Evolutionary conservation across 495 filamentous ascomycete genomes (phyloP).

Genomic region (Tuber melanosporum): DNA sequence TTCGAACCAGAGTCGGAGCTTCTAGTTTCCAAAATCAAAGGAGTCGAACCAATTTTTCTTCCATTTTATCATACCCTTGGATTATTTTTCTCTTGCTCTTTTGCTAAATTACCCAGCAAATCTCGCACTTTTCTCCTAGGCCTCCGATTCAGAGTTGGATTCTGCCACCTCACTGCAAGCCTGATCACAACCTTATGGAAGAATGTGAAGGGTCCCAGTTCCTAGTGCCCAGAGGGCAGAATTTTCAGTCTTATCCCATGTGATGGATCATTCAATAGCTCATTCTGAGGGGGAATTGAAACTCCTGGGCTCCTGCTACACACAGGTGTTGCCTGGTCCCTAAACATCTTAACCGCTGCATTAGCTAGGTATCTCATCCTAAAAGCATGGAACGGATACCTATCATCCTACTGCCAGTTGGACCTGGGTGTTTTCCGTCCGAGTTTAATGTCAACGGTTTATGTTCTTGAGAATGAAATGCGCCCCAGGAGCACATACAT

Average conservation of each 20-base stretch:
- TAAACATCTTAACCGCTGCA: background rate
- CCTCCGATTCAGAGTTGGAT: background rate
- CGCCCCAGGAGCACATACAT: background rate
- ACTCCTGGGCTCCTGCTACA: background rate
- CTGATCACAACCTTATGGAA: too few relatives aligned
- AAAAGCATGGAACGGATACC: background rate
- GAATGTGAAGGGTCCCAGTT: background rate
- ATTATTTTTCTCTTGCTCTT: background rate
- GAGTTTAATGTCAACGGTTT: background rate
- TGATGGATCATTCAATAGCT: background rate
- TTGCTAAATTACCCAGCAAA: background rate
- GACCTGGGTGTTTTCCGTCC: background rate
- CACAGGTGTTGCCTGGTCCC: background rate
- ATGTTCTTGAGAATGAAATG: background rate
- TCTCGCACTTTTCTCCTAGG: background rate
- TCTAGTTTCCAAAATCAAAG: background rate
- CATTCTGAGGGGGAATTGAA: background rate
- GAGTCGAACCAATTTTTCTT: background rate
- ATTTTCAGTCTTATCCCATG: background rate
- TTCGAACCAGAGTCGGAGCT: background rate
- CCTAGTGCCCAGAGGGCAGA: background rate
- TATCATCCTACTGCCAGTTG: background rate
- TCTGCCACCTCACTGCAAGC: background rate
- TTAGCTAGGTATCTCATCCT: background rate
- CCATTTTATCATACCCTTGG: background rate